Conservation (phyloP, 192 early-diverging fungal genomes). For the Nowakowskiella sp. region DNA sequence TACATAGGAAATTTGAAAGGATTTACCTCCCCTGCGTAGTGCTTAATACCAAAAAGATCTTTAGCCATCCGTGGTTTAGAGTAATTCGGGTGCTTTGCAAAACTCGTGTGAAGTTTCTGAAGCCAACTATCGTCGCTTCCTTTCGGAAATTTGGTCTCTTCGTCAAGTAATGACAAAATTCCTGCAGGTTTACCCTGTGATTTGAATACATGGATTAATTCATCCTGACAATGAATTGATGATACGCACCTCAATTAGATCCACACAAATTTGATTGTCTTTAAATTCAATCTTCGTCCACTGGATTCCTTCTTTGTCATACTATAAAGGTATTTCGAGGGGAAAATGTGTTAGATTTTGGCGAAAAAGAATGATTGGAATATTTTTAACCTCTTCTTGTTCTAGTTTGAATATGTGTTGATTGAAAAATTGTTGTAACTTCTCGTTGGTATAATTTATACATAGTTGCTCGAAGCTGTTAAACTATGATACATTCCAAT, state of each 20-base stretch:
- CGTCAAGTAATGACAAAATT: slow-evolving; percentile 43
- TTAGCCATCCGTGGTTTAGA: slow-evolving; percentile 39
- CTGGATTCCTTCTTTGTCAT: slow-evolving; percentile 44
- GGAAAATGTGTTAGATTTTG: slow-evolving; percentile 11
- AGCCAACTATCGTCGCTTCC: slow-evolving; percentile 48
- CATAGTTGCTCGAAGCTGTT: slow-evolving; percentile 56
- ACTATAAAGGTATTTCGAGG: slow-evolving; percentile 26
- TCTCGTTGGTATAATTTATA: slow-evolving; percentile 46
- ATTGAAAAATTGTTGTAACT: slow-evolving; percentile 48
- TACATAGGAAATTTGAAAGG: neutral
- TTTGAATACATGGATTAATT: neutral
- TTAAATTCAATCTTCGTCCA: slow-evolving; percentile 49
- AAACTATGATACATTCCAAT: slow-evolving; percentile 16
- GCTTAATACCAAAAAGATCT: slow-evolving; percentile 43
- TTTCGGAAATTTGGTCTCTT: slow-evolving; percentile 50
- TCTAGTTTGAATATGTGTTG: slow-evolving; percentile 54
- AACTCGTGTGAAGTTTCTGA: slow-evolving; percentile 27
- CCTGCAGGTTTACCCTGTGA: slow-evolving; percentile 37
- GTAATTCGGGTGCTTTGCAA: slow-evolving; percentile 39
- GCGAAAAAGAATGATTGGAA: neutral
- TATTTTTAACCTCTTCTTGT: slow-evolving; percentile 38
- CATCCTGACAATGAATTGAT: slow-evolving; percentile 8
- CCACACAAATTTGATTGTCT: slow-evolving; percentile 42
- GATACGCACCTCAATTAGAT: slow-evolving; percentile 40
- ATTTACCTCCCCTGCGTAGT: slow-evolving; percentile 47